Percentiles rank a stretch among this genome's conserved stretches.
phyloP scores from a whole-genome alignment of 306 rosid species.

The Bauhinia variegata region DNA sequence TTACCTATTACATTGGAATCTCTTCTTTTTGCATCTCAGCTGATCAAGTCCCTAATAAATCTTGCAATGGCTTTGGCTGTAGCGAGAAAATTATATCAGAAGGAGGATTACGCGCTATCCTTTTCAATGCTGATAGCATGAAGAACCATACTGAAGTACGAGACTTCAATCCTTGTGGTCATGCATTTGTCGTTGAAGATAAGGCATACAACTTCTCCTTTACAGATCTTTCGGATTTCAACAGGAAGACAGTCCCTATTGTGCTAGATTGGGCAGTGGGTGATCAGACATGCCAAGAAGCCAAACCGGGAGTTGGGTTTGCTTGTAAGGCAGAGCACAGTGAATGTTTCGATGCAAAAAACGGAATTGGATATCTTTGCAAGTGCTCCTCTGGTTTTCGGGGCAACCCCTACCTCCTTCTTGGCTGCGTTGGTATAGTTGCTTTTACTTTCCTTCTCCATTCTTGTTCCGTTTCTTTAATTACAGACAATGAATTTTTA shows the following conservation, averaged over 20 bases:
- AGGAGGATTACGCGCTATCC: not conserved
- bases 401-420: slow-evolving; percentile 50
- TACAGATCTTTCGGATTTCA: not conserved
- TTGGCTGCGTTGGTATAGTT: slow-evolving; percentile 44
- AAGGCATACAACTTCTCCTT: slow-evolving; percentile 29
- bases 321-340: slow-evolving; percentile 20
- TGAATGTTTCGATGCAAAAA: not conserved
- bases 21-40: slow-evolving; percentile 3
- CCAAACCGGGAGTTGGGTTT: not conserved
- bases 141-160: fast-evolving
- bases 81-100: slow-evolving; percentile 40
- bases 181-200: slow-evolving; percentile 30
- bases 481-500: no score
- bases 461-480: no score
- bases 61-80: slow-evolving; percentile 50
- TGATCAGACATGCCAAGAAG: slow-evolving; percentile 9
- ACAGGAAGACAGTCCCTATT: not conserved
- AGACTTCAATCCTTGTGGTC: slow-evolving; percentile 42
- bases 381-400: slow-evolving; percentile 39
- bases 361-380: slow-evolving; percentile 44
- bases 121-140: fast-evolving
- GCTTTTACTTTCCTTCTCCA: not conserved
- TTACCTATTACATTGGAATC: slow-evolving; percentile 34
- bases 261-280: slow-evolving; percentile 51
- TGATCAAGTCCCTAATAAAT: not conserved